Conservation (phyloP, 164 flowering plant species). For the Chloranthus sessilifolius region DNA sequence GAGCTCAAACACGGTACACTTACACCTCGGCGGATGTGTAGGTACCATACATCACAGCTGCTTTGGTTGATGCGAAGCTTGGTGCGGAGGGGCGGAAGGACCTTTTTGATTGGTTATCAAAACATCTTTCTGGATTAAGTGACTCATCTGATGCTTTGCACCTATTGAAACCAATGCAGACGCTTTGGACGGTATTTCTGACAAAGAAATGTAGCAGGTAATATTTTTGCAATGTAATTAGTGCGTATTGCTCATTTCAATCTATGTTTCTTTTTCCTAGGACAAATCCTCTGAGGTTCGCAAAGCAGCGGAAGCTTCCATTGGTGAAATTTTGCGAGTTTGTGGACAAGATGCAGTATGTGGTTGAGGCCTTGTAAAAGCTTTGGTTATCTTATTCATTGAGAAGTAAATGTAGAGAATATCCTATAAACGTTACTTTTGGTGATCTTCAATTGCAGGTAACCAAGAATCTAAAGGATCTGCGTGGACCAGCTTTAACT, state of each 20-base stretch:
- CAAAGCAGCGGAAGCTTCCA: constrained; percentile 92
- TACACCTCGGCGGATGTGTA: no score
- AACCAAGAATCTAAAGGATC: constrained; percentile 62
- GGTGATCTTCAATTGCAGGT: constrained; percentile 34
- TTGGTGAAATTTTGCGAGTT: constrained; percentile 73
- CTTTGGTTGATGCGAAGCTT: constrained; percentile 66
- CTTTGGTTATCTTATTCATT: not conserved
- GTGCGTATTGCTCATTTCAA: not conserved
- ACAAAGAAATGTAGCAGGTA: no score
- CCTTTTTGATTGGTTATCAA: constrained; percentile 94
- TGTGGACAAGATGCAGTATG: constrained; percentile 78
- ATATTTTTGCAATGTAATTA: not conserved
- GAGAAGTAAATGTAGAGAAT: no score
- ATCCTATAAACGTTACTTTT: no score
- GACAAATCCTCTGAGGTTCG: constrained; percentile 98
- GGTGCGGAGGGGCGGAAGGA: constrained; percentile 98
- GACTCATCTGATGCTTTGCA: constrained; percentile 75
- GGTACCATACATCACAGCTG: constrained; percentile 80
- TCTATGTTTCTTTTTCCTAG: constrained; percentile 25
- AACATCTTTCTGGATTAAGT: constrained; percentile 58
- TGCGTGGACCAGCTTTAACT: constrained; percentile 78
- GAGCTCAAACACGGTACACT: no score
- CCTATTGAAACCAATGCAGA: constrained; percentile 66
- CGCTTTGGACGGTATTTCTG: constrained; percentile 75
- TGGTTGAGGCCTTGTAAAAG: not conserved